These are phyloP conservation scores for Pythium periplocum DNA, from an alignment of 352 stramenopile genomes.

Conservation along the genomic window DNA sequence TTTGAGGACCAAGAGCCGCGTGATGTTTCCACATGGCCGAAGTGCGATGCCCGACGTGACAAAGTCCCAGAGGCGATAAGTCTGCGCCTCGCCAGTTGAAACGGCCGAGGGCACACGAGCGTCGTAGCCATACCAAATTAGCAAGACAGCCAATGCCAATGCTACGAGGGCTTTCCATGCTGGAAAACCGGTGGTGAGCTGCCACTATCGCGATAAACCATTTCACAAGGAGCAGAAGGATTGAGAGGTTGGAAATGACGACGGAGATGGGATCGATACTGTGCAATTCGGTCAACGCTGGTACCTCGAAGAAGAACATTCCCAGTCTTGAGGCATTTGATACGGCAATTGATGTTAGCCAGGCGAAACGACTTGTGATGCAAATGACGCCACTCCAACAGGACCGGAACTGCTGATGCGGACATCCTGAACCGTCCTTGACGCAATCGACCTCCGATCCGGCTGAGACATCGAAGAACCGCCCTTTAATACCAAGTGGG, in stretches of 20 bases:
- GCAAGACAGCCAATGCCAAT: not conserved
- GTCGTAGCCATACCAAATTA: not conserved
- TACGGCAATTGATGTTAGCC: slow-evolving; percentile 8
- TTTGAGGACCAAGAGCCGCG: slow-evolving; percentile 8
- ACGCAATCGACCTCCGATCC: slow-evolving; percentile 18
- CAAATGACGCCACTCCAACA: slow-evolving; percentile 7
- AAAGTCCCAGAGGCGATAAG: not conserved
- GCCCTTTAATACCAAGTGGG: slow-evolving; percentile 1
- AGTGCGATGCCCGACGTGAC: slow-evolving; percentile 13
- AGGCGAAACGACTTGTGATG: not conserved
- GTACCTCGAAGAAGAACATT: slow-evolving; percentile 21
- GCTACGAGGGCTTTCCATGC: too few species aligned
- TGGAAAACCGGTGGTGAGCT: not conserved
- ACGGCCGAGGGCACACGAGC: too few species aligned
- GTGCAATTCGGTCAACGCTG: not conserved
- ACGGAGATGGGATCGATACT: slow-evolving; percentile 27
- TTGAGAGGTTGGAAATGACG: slow-evolving; percentile 30
- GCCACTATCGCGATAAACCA: slow-evolving; percentile 24
- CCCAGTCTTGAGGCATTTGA: slow-evolving; percentile 23
- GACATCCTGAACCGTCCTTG: slow-evolving; percentile 3
- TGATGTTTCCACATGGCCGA: slow-evolving; percentile 11
- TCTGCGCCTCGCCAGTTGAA: slow-evolving; percentile 2
- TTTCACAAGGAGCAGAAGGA: slow-evolving; percentile 18
- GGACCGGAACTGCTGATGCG: not conserved
- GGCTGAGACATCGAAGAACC: not conserved